These are phyloP conservation scores for Tremella mesenterica DNA, from an alignment of 768 basidiomycete species.

Conservation along the genomic window DNA sequence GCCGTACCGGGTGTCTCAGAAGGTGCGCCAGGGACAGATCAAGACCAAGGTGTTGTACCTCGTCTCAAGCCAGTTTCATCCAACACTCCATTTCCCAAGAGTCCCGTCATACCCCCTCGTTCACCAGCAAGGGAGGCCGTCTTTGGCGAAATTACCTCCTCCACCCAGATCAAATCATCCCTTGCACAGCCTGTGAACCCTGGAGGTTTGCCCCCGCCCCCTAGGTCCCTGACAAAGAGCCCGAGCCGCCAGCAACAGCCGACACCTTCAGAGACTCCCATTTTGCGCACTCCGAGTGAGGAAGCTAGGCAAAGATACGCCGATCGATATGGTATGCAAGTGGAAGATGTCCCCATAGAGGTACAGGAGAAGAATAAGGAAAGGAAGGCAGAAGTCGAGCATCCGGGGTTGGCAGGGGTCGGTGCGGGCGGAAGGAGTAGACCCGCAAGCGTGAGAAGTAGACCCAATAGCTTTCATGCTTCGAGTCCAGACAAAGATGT, in stretches of 20 bases:
- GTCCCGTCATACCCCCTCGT: background rate
- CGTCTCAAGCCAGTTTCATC: background rate
- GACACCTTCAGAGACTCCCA: background rate
- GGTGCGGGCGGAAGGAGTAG: slow-evolving; percentile 12
- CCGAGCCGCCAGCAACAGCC: background rate
- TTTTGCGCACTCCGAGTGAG: too few relatives aligned
- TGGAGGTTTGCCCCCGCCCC: background rate
- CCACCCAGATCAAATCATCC: background rate
- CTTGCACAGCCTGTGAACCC: background rate
- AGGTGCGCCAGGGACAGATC: background rate
- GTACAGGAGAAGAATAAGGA: too few relatives aligned
- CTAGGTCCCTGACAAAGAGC: background rate
- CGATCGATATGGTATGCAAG: too few relatives aligned
- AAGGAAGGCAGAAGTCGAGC: slow-evolving; percentile 1
- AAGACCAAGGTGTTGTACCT: background rate
- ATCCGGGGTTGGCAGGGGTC: slow-evolving; percentile 9
- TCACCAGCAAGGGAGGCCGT: background rate
- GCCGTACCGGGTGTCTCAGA: background rate
- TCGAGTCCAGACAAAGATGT: slow-evolving; percentile 1
- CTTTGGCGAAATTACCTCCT: background rate
- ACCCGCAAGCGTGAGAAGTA: slow-evolving; percentile 11
- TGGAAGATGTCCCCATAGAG: too few relatives aligned
- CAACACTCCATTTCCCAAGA: background rate
- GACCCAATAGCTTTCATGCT: slow-evolving; percentile 21
- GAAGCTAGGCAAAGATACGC: too few relatives aligned